Evolutionary conservation across 805 yeast genomes (phyloP).

Genomic region (Monosporozyma unispora): DNA sequence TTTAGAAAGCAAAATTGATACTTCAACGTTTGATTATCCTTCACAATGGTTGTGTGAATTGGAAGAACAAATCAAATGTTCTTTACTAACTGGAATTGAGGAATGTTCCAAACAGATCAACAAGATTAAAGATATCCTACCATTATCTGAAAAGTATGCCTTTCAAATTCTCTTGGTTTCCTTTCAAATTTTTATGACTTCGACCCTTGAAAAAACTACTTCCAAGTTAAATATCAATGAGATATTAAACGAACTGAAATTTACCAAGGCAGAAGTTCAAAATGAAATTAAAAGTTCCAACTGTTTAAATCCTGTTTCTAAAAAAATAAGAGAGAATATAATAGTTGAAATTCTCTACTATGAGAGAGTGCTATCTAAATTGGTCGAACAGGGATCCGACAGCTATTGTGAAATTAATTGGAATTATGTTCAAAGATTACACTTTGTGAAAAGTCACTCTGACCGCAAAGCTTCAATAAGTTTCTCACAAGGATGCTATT

Average conservation of each 20-base stretch:
- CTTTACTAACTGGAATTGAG: conserved; percentile 31
- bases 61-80: conserved; percentile 40
- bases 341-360: conserved; percentile 62
- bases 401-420: conserved; percentile 27
- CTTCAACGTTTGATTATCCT: conserved; percentile 21
- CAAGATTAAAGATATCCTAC: conserved; percentile 7
- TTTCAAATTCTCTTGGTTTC: conserved; percentile 50
- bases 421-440: conserved; percentile 46
- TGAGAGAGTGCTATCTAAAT: conserved; percentile 30
- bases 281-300: background rate
- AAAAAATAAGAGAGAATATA: conserved; percentile 18
- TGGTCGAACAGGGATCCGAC: conserved; percentile 5
- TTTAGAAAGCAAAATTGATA: conserved; percentile 37
- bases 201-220: conserved; percentile 30
- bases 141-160: conserved; percentile 34
- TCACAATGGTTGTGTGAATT: conserved; percentile 53
- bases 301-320: background rate
- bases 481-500: conserved; percentile 48
- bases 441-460: conserved; percentile 24
- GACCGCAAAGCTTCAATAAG: conserved; percentile 20
- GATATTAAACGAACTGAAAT: background rate
- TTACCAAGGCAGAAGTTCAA: background rate
- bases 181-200: conserved; percentile 50
- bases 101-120: conserved; percentile 16
- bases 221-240: background rate